Conservation (phyloP, 2,329 filamentous ascomycete species). For the Fusarium sp. region DNA sequence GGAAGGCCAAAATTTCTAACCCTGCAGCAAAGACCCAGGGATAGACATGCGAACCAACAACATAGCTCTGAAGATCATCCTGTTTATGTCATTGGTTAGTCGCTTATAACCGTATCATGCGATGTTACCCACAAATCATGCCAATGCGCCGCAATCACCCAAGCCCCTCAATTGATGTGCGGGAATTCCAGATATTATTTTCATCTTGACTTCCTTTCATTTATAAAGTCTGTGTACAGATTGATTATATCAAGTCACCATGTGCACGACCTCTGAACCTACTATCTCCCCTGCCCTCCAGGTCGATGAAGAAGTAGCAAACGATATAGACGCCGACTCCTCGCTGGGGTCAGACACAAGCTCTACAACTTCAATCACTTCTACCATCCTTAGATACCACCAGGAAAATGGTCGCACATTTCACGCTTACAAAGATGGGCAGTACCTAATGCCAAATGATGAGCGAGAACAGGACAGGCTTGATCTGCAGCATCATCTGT, state of each 20-base stretch:
- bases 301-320: background rate
- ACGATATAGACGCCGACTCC: slow-evolving; percentile 1
- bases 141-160: background rate
- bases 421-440: slow-evolving; percentile 46
- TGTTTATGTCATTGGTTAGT: accelerated
- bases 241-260: accelerated
- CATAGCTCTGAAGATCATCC: accelerated
- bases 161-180: background rate
- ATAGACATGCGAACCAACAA: background rate
- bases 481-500: slow-evolving; percentile 43
- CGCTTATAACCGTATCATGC: too few relatives aligned
- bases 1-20: accelerated
- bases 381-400: slow-evolving; percentile 41
- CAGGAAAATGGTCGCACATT: slow-evolving; percentile 47
- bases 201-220: background rate
- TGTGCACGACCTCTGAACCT: background rate
- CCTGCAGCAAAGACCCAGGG: background rate
- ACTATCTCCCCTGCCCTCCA: background rate
- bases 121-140: background rate
- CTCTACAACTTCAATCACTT: slow-evolving; percentile 40
- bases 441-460: slow-evolving; percentile 38
- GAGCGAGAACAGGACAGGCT: slow-evolving; percentile 34
- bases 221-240: accelerated
- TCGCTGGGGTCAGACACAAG: background rate
- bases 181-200: background rate